Evolutionary conservation across 768 basidiomycete species (phyloP).

Genomic region (Pulveroboletus sp.): DNA sequence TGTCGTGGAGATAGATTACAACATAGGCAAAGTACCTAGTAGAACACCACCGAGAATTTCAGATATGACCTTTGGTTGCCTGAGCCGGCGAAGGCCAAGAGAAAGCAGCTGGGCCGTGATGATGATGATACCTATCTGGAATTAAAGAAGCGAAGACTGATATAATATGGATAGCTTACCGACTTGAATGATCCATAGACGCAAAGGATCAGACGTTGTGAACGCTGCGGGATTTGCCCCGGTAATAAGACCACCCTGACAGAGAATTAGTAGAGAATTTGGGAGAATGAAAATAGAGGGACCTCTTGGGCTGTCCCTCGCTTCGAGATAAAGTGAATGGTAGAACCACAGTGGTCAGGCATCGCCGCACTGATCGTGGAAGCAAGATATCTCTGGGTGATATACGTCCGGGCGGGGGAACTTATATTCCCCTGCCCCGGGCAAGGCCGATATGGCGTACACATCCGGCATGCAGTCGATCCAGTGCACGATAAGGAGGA

Average conservation of each 20-base stretch:
- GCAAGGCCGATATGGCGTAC: too few relatives aligned
- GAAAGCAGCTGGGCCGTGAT: constrained; percentile 74
- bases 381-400: too few relatives aligned
- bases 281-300: neutral
- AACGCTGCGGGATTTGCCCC: constrained; percentile 71
- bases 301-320: constrained; percentile 23
- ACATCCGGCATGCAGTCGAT: too few relatives aligned
- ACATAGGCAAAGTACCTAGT: constrained; percentile 59
- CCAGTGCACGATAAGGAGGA: too few relatives aligned
- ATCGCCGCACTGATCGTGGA: too few relatives aligned
- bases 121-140: constrained; percentile 70
- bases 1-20: neutral
- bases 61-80: constrained; percentile 84
- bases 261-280: neutral
- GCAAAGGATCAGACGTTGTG: constrained; percentile 65
- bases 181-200: constrained; percentile 76
- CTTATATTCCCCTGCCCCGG: too few relatives aligned
- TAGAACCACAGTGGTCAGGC: too few relatives aligned
- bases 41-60: constrained; percentile 88
- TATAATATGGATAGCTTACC: constrained; percentile 40
- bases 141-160: neutral
- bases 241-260: constrained; percentile 68
- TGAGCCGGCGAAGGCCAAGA: constrained; percentile 65
- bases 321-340: neutral
- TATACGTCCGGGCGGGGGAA: too few relatives aligned